Percentiles rank a stretch among this genome's conserved stretches.
phyloP scores from a whole-genome alignment of 2,329 filamentous ascomycete genomes.

The Ceratocystis smalleyi region DNA sequence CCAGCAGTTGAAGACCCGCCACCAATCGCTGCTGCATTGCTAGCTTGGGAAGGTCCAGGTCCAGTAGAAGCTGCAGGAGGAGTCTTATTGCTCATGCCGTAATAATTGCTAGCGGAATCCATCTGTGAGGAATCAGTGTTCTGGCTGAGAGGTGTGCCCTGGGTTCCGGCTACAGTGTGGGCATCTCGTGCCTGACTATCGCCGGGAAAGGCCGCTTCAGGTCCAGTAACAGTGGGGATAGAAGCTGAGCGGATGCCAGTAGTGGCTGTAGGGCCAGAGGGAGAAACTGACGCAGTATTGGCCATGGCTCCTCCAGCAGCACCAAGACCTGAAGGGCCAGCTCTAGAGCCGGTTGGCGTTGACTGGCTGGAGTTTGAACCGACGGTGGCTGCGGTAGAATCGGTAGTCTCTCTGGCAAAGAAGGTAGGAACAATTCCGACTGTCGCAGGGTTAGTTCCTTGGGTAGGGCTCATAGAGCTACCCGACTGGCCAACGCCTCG shows the following conservation, averaged over 20 bases:
- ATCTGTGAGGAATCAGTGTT: slow-evolving; percentile 6
- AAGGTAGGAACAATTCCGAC: slow-evolving; percentile 9
- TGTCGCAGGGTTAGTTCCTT: slow-evolving; percentile 10
- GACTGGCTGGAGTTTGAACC: slow-evolving; percentile 8
- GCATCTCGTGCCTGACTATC: not conserved
- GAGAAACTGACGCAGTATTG: not conserved
- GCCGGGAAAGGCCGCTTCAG: not conserved
- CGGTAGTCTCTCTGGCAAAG: slow-evolving; percentile 7
- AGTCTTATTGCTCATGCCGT: slow-evolving; percentile 4
- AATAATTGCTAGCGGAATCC: slow-evolving; percentile 1
- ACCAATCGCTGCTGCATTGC: not conserved
- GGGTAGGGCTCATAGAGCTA: not conserved
- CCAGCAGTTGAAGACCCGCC: not conserved
- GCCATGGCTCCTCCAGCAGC: not conserved
- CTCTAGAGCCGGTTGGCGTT: not conserved
- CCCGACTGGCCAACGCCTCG: not conserved
- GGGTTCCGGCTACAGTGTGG: slow-evolving; percentile 8
- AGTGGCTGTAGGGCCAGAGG: slow-evolving; percentile 7
- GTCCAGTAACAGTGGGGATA: slow-evolving; percentile 10
- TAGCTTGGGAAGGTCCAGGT: not conserved
- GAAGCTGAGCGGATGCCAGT: slow-evolving; percentile 9
- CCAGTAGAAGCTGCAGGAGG: not conserved
- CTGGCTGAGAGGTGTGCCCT: not conserved
- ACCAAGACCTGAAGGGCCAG: not conserved
- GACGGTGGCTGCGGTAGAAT: slow-evolving; percentile 7